phyloP scores from a whole-genome alignment of 495 filamentous ascomycete genomes.

The Chaetomium tenue region DNA sequence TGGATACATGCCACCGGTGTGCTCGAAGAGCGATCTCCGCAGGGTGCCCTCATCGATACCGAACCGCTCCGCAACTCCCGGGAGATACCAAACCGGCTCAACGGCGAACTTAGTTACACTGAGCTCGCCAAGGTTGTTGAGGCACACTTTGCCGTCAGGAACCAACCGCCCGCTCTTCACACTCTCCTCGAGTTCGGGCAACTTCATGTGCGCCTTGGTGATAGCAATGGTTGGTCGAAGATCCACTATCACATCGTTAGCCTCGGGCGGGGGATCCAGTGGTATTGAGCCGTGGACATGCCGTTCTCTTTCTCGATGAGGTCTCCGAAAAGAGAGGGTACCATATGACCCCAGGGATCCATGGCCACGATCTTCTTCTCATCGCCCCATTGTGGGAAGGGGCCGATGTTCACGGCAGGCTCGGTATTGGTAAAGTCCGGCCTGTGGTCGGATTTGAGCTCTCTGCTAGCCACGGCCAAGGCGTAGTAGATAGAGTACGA shows the following conservation, averaged over 20 bases:
- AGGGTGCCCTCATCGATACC: slow-evolving; percentile 89
- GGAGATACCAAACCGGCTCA: slow-evolving; percentile 94
- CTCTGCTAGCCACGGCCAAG: slow-evolving; percentile 85
- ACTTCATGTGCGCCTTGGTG: slow-evolving; percentile 93
- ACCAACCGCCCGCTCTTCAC: slow-evolving; percentile 74
- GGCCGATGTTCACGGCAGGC: slow-evolving; percentile 82
- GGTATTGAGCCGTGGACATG: slow-evolving; percentile 21
- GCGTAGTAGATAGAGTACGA: slow-evolving; percentile 98
- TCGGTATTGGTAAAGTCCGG: slow-evolving; percentile 95
- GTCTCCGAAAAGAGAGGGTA: slow-evolving; percentile 75
- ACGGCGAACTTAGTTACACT: slow-evolving; percentile 96
- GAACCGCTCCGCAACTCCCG: slow-evolving; percentile 91
- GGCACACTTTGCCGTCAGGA: slow-evolving; percentile 86
- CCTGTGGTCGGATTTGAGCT: slow-evolving; percentile 75
- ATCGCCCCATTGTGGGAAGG: slow-evolving; percentile 86
- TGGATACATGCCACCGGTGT: slow-evolving; percentile 90
- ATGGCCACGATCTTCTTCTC: slow-evolving; percentile 95
- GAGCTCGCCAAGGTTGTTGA: slow-evolving; percentile 79
- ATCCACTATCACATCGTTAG: slow-evolving; percentile 55
- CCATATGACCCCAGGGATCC: slow-evolving; percentile 90
- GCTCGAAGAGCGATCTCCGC: slow-evolving; percentile 85
- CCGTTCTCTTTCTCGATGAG: slow-evolving; percentile 63
- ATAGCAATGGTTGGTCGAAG: slow-evolving; percentile 92
- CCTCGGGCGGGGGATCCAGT: neutral
- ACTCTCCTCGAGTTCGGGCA: slow-evolving; percentile 88